Evolutionary conservation across 2,329 filamentous ascomycete species (phyloP), one percentile per base, ranked within the genome.

Genomic region (Botrytis hyacinthi): DNA sequence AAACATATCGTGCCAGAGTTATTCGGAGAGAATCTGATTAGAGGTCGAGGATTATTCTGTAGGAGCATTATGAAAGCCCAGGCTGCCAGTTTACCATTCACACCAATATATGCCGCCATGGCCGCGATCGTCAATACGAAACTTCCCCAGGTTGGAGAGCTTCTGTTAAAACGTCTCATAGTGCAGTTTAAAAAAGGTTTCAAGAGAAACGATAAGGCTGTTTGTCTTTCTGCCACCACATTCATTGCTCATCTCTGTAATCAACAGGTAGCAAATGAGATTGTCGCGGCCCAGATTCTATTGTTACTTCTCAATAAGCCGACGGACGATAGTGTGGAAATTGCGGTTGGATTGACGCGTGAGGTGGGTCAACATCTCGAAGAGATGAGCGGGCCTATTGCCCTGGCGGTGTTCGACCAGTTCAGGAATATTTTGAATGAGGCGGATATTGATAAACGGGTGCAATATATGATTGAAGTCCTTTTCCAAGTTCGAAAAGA

Each of bases 381-480:
- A 81, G 95, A 98, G 81, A 97, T 98, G 94, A 97, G 93, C 80
- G 88, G 91, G 1, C 88, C 93, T 18, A 97, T 98, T 79, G 91
- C 94, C 44, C 89, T 95, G 77, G 93, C 92, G 37, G 94, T 99
- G 12, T 99, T 97, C 80, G 96, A 99, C 80, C 95, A 97, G 82
- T 97, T 99, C 85, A 87, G 96, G 78, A 95, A 92, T 78, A 98
- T 98, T 76, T 85, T 99, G 14, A 95, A 99, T 84, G 96, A 99
- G 82, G 94, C 94, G 62, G 95, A 96, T 80, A 97, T 99, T 81
- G 95, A 98, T 81, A 98, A 97, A 86, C 89, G 96, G 76, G 95
- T 95, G n/a, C 96, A 99, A 84, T 99, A 98, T 83, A 97, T 97
- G 93, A 95, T 99, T 73, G 96, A 99, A 82, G 96, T 98, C 9